These are phyloP conservation scores for Diversispora eburnea DNA, from an alignment of 192 early-diverging fungal species.

Conservation along the genomic window DNA sequence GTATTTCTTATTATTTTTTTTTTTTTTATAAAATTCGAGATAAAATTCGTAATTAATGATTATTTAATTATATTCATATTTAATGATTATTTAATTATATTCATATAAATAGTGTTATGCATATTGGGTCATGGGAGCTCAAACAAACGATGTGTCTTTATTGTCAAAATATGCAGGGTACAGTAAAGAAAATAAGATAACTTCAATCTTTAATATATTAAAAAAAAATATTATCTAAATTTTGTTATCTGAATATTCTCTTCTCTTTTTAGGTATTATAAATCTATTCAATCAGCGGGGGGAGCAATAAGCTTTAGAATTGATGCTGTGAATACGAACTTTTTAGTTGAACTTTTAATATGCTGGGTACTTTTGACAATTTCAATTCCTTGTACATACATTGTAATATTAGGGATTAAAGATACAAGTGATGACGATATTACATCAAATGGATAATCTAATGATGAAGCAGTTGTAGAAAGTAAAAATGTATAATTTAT, in stretches of 20 bases:
- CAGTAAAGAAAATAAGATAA: neutral
- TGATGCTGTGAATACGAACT: constrained; percentile 47
- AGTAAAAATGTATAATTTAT: too few relatives aligned
- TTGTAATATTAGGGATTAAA: constrained; percentile 32
- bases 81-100: too few relatives aligned
- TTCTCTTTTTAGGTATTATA: constrained; percentile 76
- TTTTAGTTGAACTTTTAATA: constrained; percentile 37
- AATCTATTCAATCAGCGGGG: constrained; percentile 80
- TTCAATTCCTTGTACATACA: constrained; percentile 36
- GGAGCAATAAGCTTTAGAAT: constrained; percentile 69
- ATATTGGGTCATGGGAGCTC: constrained; percentile 86
- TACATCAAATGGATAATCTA: too few relatives aligned
- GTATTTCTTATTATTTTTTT: constrained; percentile 1
- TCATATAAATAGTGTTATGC: constrained; percentile 30
- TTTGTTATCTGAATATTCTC: neutral
- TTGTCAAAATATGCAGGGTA: constrained; percentile 65
- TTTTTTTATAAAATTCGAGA: neutral
- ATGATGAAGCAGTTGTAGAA: too few relatives aligned
- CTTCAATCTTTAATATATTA: neutral
- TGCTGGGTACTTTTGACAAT: constrained; percentile 39
- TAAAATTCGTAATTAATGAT: neutral
- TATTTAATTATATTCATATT: too few relatives aligned
- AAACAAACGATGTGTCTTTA: constrained; percentile 76
- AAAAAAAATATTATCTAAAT: neutral
- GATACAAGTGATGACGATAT: constrained; percentile 32